Conservation (phyloP, 2,329 filamentous ascomycete genomes). For the Spiromastix sp. region DNA sequence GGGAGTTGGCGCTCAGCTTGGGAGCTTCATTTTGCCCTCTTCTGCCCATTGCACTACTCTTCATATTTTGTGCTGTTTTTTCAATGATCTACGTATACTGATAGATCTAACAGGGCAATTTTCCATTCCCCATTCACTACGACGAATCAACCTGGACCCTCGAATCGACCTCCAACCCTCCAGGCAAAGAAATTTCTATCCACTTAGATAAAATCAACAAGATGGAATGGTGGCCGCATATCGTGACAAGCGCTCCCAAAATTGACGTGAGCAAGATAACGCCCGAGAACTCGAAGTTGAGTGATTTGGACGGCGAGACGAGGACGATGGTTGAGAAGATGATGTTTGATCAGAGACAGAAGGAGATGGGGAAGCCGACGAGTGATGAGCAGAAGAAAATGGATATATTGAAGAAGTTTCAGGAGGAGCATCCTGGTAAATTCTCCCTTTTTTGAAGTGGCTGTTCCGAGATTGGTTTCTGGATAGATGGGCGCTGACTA, state of each 20-base stretch:
- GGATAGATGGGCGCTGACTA: neutral
- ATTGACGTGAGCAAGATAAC: conserved; percentile 94
- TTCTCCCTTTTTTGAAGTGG: conserved; percentile 1
- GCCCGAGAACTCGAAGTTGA: conserved; percentile 83
- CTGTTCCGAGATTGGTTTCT: too few relatives aligned
- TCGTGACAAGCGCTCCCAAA: conserved; percentile 73
- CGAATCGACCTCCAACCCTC: conserved; percentile 46
- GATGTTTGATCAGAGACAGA: conserved; percentile 98
- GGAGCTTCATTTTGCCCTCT: too few relatives aligned
- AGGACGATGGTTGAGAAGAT: conserved; percentile 99
- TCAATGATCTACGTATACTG: too few relatives aligned
- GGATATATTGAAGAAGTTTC: conserved; percentile 88
- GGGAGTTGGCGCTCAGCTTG: too few relatives aligned
- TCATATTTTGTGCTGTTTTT: too few relatives aligned
- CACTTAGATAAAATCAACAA: conserved; percentile 95
- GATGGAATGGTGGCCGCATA: conserved; percentile 97
- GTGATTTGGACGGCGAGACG: conserved; percentile 89
- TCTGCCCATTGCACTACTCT: too few relatives aligned
- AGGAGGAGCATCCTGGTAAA: conserved; percentile 57
- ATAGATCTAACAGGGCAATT: conserved; percentile 54
- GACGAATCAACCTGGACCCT: conserved; percentile 97
- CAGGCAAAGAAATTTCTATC: conserved; percentile 65
- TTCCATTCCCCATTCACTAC: conserved; percentile 66
- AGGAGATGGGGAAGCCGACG: conserved; percentile 78
- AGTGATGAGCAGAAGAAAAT: conserved; percentile 94